Evolutionary conservation across 73 alveolate genomes (phyloP).

Genomic region (Effrenium voratum): DNA sequence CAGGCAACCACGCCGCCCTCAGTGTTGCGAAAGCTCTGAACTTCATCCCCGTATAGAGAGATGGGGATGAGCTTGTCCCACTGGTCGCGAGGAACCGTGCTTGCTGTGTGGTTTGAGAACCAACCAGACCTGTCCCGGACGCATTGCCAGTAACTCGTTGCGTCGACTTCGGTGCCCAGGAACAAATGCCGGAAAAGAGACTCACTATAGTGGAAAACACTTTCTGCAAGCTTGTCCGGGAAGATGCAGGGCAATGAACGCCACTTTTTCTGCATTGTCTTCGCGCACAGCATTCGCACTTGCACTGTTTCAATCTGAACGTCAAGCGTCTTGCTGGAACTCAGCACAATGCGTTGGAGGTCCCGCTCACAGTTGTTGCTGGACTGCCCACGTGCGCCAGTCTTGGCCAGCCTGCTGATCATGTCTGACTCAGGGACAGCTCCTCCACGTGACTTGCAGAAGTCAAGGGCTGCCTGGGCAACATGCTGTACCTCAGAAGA

Average conservation of each 20-base stretch:
- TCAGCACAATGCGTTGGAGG: neutral
- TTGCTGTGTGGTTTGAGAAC: neutral
- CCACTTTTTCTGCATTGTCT: neutral
- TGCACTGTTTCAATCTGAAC: neutral
- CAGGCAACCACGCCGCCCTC: slow-evolving; percentile 15
- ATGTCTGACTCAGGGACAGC: neutral
- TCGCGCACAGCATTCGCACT: neutral
- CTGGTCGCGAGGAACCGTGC: too few relatives aligned
- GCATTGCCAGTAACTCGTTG: neutral
- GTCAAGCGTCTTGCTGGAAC: neutral
- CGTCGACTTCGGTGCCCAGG: neutral
- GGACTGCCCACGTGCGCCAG: neutral
- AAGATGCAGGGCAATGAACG: neutral
- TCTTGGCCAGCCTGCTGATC: neutral
- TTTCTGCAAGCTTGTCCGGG: neutral
- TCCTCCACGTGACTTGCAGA: too few relatives aligned
- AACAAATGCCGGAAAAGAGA: neutral
- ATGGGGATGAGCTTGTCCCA: neutral
- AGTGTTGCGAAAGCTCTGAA: neutral
- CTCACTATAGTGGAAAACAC: neutral
- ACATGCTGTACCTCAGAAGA: too few relatives aligned
- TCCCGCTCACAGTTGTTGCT: slow-evolving; percentile 3
- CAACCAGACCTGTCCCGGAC: neutral
- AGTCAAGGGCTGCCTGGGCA: too few relatives aligned
- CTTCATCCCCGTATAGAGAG: slow-evolving; percentile 12